These are phyloP conservation scores for Globomyces pollinis-pini DNA, from an alignment of 192 early-diverging fungal genomes.

Conservation along the genomic window DNA sequence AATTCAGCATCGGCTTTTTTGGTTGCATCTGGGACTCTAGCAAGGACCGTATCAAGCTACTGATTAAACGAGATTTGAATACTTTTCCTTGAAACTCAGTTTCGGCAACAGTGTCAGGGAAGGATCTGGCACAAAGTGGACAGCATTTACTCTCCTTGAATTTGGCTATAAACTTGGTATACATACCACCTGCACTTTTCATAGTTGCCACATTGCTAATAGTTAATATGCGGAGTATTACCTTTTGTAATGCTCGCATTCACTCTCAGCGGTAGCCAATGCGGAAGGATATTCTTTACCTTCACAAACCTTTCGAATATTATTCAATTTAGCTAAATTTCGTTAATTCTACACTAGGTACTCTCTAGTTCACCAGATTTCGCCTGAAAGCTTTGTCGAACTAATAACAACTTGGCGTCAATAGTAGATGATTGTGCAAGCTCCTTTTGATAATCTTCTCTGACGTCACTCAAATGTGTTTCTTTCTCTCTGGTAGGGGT, in stretches of 20 bases:
- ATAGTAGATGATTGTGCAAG: conserved; percentile 7
- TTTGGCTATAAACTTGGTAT: conserved; percentile 55
- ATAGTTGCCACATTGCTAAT: conserved; percentile 18
- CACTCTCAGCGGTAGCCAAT: conserved; percentile 9
- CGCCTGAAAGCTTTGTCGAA: background rate
- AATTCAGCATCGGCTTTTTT: conserved; percentile 13
- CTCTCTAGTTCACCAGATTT: conserved; percentile 12
- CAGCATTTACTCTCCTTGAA: conserved; percentile 62
- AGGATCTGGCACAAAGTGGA: conserved; percentile 74
- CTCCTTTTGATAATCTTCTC: background rate
- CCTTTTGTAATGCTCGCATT: conserved; percentile 16
- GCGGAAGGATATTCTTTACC: conserved; percentile 14
- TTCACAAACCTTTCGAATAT: conserved; percentile 14
- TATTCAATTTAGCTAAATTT: conserved; percentile 6
- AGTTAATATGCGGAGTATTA: no score
- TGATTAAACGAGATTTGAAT: no score
- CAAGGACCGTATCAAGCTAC: conserved; percentile 27
- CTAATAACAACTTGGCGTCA: conserved; percentile 14
- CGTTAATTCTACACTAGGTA: no score
- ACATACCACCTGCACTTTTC: conserved; percentile 54
- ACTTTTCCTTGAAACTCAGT: no score
- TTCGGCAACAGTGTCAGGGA: conserved; percentile 45
- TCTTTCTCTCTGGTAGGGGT: background rate
- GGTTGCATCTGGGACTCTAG: conserved; percentile 21
- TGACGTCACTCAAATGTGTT: background rate